Conservation (phyloP, 2,329 filamentous ascomycete genomes). For the Colletotrichum agaves region DNA sequence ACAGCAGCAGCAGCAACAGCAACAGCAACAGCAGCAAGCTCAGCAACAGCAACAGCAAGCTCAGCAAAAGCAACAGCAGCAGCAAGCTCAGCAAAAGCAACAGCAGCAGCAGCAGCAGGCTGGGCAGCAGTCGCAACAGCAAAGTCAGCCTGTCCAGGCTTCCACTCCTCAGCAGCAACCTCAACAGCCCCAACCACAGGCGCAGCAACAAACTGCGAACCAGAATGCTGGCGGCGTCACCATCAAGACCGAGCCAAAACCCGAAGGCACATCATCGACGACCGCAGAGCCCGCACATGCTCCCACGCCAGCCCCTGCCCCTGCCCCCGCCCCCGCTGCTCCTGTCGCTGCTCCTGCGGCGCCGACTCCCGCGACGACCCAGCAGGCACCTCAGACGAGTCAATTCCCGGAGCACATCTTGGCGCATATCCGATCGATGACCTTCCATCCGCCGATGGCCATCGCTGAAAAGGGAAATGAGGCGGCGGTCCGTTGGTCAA, state of each 20-base stretch:
- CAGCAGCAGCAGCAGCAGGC: constrained; percentile 13
- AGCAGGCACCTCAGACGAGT: constrained; percentile 42
- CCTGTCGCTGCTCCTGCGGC: constrained; percentile 15
- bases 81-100: constrained; percentile 35
- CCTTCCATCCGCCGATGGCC: constrained; percentile 55
- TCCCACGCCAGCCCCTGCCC: constrained; percentile 14
- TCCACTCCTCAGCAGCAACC: constrained; percentile 39
- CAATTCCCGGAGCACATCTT: constrained; percentile 57
- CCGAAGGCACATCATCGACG: constrained; percentile 17
- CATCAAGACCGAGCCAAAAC: constrained; percentile 32
- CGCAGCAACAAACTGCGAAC: constrained; percentile 36
- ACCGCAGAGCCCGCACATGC: constrained; percentile 30
- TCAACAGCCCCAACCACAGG: constrained; percentile 33
- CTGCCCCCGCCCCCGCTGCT: constrained; percentile 14
- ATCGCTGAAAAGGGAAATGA: constrained; percentile 56
- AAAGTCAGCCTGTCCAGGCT: constrained; percentile 36
- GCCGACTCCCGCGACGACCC: constrained; percentile 18
- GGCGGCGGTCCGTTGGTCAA: constrained; percentile 58
- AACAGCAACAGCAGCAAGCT: constrained; percentile 39
- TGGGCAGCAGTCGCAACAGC: constrained; percentile 36
- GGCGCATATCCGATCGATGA: constrained; percentile 59
- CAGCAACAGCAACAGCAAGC: constrained; percentile 49
- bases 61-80: constrained; percentile 15
- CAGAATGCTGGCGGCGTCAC: constrained; percentile 22
- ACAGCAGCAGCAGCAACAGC: constrained; percentile 40